Base-by-base conservation (phyloP, 495 filamentous ascomycete species). In the Sabuloglossum arenarium region DNA sequence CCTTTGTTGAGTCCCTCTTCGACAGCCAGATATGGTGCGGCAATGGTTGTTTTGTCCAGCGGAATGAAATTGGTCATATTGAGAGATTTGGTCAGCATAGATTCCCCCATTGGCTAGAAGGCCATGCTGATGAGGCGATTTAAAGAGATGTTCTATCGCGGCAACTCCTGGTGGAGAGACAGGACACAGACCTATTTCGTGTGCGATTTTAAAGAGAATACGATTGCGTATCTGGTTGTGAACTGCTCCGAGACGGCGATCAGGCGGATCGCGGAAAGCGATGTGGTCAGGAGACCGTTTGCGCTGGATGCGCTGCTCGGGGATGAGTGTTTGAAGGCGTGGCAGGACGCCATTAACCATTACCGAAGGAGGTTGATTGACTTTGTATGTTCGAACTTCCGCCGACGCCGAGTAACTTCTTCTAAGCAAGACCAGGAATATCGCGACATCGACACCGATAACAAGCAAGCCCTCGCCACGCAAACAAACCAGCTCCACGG, bases 81-180 rank as follows among this genome's bases (percentile, higher is more conserved):
- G 28, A 25, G n/a, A 34, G n/a, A 54, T 43, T 58, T 21, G 56
- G 45, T 23, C n/a, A n/a, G n/a, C n/a, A n/a, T n/a, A n/a, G n/a
- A n/a, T n/a, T n/a, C 2, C 45, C 23, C 3, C n/a, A 16, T 25
- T 34, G 4, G 1, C 10, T 29, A 37, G 5, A 28, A 16, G 19
- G 31, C 16, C 45, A 23, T 47, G 45, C 24, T 47, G 24, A 23
- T 27, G 34, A 47, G 42, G 21, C 3, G 5, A 45, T 6, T 12
- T 23, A 47, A 9, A 47, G 45, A 58, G 24, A 39, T 58, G 50
- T 58, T 58, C 30, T 58, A 53, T 23, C 57, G 42, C 21, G 43
- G 31, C 16, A 39, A 42, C 32, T 54, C 51, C 24, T 51, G 52
- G 14, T 58, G 50, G 50, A 27, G 42, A 9, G 16, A 28, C 32